Conservation (phyloP, 2,329 filamentous ascomycete genomes). For the Verticillium albo-atrum region DNA sequence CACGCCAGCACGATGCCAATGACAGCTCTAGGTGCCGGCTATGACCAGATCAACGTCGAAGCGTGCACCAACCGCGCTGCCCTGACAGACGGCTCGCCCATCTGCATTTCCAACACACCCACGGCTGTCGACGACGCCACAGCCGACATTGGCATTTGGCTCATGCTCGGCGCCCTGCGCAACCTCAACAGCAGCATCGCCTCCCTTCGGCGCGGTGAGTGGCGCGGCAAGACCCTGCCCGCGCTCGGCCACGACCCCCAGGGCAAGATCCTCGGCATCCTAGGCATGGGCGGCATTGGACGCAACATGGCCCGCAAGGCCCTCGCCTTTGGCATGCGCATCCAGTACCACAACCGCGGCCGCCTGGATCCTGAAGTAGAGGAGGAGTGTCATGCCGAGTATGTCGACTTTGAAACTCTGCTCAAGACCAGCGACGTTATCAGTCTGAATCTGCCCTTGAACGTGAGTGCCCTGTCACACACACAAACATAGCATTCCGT, state of each 20-base stretch:
- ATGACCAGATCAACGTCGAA: slow-evolving; percentile 74
- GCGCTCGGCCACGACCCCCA: slow-evolving; percentile 71
- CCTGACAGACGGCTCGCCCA: slow-evolving; percentile 23
- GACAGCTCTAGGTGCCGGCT: slow-evolving; percentile 65
- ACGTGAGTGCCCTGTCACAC: slow-evolving; percentile 50
- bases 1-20: too few relatives aligned
- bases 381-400: slow-evolving; percentile 52
- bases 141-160: slow-evolving; percentile 74
- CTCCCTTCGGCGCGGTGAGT: slow-evolving; percentile 61
- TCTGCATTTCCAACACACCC: slow-evolving; percentile 78
- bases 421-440: slow-evolving; percentile 68
- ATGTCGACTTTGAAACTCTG: slow-evolving; percentile 70
- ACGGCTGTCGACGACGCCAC: slow-evolving; percentile 78
- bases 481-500: background rate
- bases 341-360: slow-evolving; percentile 71
- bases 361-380: slow-evolving; percentile 51
- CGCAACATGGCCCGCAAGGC: slow-evolving; percentile 72
- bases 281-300: slow-evolving; percentile 86
- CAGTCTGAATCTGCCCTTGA: slow-evolving; percentile 76
- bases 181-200: slow-evolving; percentile 66
- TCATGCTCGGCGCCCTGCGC: slow-evolving; percentile 75
- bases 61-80: slow-evolving; percentile 59
- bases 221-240: slow-evolving; percentile 55
- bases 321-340: slow-evolving; percentile 68
- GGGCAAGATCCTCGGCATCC: slow-evolving; percentile 73